Evolutionary conservation across 257 asterid species (phyloP).

Genomic region (Petunia secreta): DNA sequence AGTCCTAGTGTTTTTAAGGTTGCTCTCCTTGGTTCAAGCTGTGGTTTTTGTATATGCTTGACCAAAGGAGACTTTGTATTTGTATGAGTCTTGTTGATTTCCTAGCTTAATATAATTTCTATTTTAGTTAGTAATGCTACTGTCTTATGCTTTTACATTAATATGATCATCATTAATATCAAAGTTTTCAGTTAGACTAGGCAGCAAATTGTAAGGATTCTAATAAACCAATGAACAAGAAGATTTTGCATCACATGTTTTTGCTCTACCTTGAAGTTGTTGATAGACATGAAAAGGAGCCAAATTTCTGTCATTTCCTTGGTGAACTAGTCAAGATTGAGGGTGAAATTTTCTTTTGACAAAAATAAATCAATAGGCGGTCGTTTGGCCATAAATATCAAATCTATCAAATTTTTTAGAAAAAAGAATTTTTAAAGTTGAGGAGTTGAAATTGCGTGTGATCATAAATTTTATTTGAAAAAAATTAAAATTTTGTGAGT

Average conservation of each 20-base stretch:
- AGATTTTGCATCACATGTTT: too few species aligned
- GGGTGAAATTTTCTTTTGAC: too few species aligned
- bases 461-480: too few species aligned
- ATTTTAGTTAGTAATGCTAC: constrained; percentile 1
- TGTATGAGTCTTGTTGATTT: constrained; percentile 25
- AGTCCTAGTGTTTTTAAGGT: constrained; percentile 13
- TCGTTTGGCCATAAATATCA: too few species aligned
- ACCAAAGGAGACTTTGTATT: constrained; percentile 35
- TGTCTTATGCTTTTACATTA: neutral
- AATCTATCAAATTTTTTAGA: too few species aligned
- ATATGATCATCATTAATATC: neutral
- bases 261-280: neutral
- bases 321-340: too few species aligned
- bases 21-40: constrained; percentile 51
- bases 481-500: too few species aligned
- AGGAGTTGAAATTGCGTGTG: too few species aligned
- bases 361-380: too few species aligned
- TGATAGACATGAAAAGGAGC: neutral
- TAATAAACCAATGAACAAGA: too few species aligned
- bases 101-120: neutral
- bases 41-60: constrained; percentile 69
- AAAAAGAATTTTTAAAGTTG: too few species aligned
- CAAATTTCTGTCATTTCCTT: neutral
- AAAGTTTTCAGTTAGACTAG: neutral
- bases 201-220: neutral